Evolutionary conservation across 306 rosid species (phyloP).

Genomic region (Acacia confusa): DNA sequence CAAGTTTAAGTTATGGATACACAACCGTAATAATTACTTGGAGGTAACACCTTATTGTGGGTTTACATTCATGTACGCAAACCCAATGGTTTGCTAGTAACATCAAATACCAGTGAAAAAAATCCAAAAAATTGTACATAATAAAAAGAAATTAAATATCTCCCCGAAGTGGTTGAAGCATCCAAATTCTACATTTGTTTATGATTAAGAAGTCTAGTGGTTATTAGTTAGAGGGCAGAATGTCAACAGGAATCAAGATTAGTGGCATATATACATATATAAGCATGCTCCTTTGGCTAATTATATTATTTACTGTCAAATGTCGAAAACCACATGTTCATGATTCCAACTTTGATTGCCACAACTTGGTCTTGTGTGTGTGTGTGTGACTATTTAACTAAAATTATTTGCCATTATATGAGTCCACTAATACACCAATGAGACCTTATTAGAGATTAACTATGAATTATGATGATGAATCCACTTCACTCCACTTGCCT

Average conservation of each 20-base stretch:
- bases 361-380: constrained; percentile 17
- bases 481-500: background rate
- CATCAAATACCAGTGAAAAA: too few relatives aligned
- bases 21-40: too few relatives aligned
- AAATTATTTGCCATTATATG: background rate
- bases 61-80: too few relatives aligned
- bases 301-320: constrained; percentile 25
- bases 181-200: constrained; percentile 32
- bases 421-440: background rate
- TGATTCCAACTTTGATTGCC: constrained; percentile 6
- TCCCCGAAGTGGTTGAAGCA: background rate
- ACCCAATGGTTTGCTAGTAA: too few relatives aligned
- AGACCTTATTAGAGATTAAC: background rate
- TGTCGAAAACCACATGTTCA: constrained; percentile 19
- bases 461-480: background rate
- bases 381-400: background rate
- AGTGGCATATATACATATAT: background rate
- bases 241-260: background rate
- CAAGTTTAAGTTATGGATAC: too few relatives aligned
- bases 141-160: background rate
- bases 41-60: too few relatives aligned
- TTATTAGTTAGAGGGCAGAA: constrained; percentile 36
- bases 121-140: background rate
- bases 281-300: background rate
- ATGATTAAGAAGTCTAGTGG: constrained; percentile 30